Percentiles rank a stretch among this genome's conserved stretches.
Conservation (phyloP, 108 stramenopile genomes). For the Licmophora abbreviata region DNA sequence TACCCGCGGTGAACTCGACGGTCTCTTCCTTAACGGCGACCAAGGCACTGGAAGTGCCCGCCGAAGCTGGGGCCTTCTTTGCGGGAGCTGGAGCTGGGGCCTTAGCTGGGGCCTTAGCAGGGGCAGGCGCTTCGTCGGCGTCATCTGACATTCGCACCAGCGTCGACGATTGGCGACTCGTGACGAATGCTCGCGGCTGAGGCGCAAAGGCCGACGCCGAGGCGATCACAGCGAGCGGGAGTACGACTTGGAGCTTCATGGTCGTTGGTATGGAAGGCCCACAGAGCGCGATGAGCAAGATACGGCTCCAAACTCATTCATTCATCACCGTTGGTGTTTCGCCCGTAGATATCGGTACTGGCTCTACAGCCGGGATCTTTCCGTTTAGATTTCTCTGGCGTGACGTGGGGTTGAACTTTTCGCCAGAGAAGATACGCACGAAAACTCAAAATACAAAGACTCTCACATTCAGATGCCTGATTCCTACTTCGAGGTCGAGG, state of each 20-base stretch:
- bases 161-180: conserved; percentile 7
- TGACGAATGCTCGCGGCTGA: conserved; percentile 11
- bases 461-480: neutral
- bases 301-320: too few species aligned
- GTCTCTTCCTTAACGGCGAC: conserved; percentile 88
- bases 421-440: too few species aligned
- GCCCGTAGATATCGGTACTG: too few species aligned
- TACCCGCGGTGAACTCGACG: conserved; percentile 86
- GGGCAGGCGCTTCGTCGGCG: conserved; percentile 12
- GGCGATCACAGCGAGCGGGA: conserved; percentile 8
- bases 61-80: conserved; percentile 8
- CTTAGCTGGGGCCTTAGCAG: conserved; percentile 5
- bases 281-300: too few species aligned
- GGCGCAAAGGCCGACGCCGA: conserved; percentile 32
- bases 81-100: conserved; percentile 9
- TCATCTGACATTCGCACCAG: conserved; percentile 16
- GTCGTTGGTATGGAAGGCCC: too few species aligned
- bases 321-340: too few species aligned
- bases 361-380: too few species aligned
- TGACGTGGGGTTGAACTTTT: too few species aligned
- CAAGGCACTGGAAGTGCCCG: conserved; percentile 32
- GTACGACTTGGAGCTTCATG: conserved; percentile 31
- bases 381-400: too few species aligned
- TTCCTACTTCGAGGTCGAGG: neutral
- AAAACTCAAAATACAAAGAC: neutral